A percentile compares a stretch with the other conserved stretches of the same genome.
These are phyloP conservation scores for Trichoderma guizhouense DNA, from an alignment of 2,329 filamentous ascomycete genomes.

Conservation along the genomic window DNA sequence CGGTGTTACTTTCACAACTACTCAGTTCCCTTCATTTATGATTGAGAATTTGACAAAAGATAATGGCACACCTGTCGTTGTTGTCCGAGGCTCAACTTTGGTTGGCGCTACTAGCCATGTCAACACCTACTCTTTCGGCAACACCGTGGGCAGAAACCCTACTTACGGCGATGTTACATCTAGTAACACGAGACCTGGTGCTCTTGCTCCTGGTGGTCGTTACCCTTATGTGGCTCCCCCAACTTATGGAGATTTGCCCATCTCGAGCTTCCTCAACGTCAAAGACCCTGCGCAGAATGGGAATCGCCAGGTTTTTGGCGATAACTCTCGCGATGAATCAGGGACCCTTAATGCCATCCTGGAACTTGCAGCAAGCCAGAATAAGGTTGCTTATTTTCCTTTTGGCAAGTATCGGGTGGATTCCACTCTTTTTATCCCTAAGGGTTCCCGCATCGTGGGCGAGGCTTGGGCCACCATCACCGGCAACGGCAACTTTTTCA, in stretches of 20 bases:
- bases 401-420: slow-evolving; percentile 30
- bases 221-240: slow-evolving; percentile 38
- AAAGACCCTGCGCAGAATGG: slow-evolving; percentile 37
- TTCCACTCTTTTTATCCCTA: slow-evolving; percentile 27
- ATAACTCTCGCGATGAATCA: slow-evolving; percentile 38
- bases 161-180: slow-evolving; percentile 36
- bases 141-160: slow-evolving; percentile 40
- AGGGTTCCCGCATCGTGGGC: slow-evolving; percentile 50
- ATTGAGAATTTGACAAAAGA: slow-evolving; percentile 45
- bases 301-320: slow-evolving; percentile 33
- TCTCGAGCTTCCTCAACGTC: slow-evolving; percentile 32
- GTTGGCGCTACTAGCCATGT: slow-evolving; percentile 33
- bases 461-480: slow-evolving; percentile 52
- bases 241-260: slow-evolving; percentile 35
- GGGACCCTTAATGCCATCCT: slow-evolving; percentile 38
- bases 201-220: slow-evolving; percentile 36
- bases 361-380: slow-evolving; percentile 32
- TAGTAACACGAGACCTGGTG: slow-evolving; percentile 32
- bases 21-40: slow-evolving; percentile 38
- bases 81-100: slow-evolving; percentile 31
- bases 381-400: slow-evolving; percentile 31
- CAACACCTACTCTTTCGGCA: slow-evolving; percentile 41
- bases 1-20: slow-evolving; percentile 38
- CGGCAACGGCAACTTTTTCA: slow-evolving; percentile 40
- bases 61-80: slow-evolving; percentile 35